Conservation (phyloP, 208 protist genomes). For the Leishmania guyanensis region DNA sequence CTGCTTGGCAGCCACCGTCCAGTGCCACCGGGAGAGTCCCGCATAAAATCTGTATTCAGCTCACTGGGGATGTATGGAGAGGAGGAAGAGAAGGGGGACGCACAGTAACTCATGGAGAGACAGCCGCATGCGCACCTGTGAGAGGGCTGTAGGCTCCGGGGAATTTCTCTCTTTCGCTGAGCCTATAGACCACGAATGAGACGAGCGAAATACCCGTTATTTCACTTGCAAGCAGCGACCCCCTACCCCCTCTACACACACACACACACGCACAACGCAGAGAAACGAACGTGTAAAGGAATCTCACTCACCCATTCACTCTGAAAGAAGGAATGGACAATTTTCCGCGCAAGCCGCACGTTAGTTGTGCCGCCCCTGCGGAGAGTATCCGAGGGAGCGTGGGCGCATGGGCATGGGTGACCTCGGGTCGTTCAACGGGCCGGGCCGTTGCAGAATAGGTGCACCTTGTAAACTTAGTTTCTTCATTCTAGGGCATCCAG, state of each 20-base stretch:
- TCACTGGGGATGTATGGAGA: background rate
- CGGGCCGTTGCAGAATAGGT: background rate
- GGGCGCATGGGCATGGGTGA: background rate
- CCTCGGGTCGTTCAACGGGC: background rate
- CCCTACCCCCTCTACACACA: too few relatives aligned
- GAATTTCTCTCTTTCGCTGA: background rate
- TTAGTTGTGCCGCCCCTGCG: background rate
- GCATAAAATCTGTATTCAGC: background rate
- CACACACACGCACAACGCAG: too few relatives aligned
- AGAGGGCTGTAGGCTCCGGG: background rate
- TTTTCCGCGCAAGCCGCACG: background rate
- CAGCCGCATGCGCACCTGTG: background rate
- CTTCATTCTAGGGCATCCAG: background rate
- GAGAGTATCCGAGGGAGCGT: background rate
- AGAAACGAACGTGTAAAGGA: background rate
- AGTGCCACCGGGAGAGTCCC: background rate
- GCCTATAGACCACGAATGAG: background rate
- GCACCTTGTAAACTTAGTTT: background rate
- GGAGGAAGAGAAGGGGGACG: background rate
- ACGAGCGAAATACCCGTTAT: too few relatives aligned
- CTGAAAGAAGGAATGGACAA: background rate
- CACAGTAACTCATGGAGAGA: background rate
- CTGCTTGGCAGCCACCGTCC: background rate
- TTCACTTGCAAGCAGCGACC: background rate
- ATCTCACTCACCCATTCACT: background rate